Conservation (phyloP, 768 basidiomycete species). For the Piloderma croceum region DNA sequence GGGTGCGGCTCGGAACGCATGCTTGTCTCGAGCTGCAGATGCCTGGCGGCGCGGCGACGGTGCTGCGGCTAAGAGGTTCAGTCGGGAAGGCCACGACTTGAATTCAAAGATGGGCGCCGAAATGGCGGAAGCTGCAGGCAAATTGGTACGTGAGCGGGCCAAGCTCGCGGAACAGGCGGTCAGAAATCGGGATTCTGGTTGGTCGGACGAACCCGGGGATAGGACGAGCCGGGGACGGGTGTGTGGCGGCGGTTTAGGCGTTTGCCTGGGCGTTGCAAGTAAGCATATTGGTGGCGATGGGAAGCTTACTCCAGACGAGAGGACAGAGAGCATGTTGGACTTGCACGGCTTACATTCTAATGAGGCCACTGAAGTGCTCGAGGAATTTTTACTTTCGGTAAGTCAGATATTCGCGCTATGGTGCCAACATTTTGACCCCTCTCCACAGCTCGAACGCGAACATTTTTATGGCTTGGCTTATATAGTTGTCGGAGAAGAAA, state of each 20-base stretch:
- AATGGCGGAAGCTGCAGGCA: constrained; percentile 79
- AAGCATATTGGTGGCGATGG: constrained; percentile 44
- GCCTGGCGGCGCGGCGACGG: constrained; percentile 96
- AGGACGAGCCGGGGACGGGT: constrained; percentile 64
- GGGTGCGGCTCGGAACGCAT: constrained; percentile 90
- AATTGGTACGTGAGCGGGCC: constrained; percentile 79
- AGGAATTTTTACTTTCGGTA: constrained; percentile 83
- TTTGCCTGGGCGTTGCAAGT: constrained; percentile 80
- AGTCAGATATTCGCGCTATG: constrained; percentile 28
- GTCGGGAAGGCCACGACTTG: constrained; percentile 87
- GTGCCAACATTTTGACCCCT: not conserved
- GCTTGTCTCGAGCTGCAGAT: constrained; percentile 90
- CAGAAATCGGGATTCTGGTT: constrained; percentile 57
- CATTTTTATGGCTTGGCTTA: constrained; percentile 90
- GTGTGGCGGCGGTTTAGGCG: constrained; percentile 79
- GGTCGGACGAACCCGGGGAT: constrained; percentile 85
- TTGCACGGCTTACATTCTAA: constrained; percentile 91
- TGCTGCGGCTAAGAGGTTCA: constrained; percentile 91
- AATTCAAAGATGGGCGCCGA: constrained; percentile 88
- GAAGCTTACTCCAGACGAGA: constrained; percentile 73
- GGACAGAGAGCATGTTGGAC: constrained; percentile 84
- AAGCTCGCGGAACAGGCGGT: constrained; percentile 73
- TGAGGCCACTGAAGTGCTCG: constrained; percentile 87
- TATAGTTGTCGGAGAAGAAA: constrained; percentile 90
- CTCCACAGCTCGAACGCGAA: constrained; percentile 74